A percentile compares a stretch with the other conserved stretches of the same genome.
Conservation (phyloP, 768 basidiomycete species). For the Boletus bicolor region DNA sequence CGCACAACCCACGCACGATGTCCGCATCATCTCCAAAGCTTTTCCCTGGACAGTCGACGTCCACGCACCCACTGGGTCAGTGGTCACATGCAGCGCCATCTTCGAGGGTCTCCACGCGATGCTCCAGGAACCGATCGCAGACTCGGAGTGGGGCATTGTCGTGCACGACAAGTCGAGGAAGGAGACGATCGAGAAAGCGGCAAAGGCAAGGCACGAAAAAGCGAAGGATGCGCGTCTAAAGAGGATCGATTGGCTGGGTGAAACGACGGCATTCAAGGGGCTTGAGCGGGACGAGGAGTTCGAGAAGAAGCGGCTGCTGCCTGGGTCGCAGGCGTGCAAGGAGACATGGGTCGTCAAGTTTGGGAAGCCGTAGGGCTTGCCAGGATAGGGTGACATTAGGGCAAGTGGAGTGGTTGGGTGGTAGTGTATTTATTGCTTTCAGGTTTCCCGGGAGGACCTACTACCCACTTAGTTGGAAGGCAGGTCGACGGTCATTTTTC, state of each 20-base stretch:
- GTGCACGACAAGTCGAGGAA: slow-evolving; percentile 40
- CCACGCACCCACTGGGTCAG: slow-evolving; percentile 28
- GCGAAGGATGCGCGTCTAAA: slow-evolving; percentile 39
- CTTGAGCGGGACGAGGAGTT: slow-evolving; percentile 59
- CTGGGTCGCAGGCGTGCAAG: slow-evolving; percentile 37
- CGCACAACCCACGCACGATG: slow-evolving; percentile 27
- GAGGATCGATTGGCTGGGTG: slow-evolving; percentile 65
- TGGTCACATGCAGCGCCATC: slow-evolving; percentile 48
- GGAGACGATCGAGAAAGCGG: slow-evolving; percentile 47
- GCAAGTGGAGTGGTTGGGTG: not conserved
- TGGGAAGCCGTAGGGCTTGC: slow-evolving; percentile 26
- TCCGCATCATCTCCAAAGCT: slow-evolving; percentile 55
- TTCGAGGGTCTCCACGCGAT: slow-evolving; percentile 50
- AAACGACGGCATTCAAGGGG: slow-evolving; percentile 56
- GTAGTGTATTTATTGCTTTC: not conserved
- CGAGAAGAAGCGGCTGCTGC: slow-evolving; percentile 47
- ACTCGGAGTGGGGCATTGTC: slow-evolving; percentile 68
- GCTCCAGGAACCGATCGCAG: slow-evolving; percentile 52
- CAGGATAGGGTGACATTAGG: not conserved
- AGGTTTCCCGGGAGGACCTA: not conserved
- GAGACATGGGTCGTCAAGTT: slow-evolving; percentile 64
- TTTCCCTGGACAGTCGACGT: slow-evolving; percentile 71
- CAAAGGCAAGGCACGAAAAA: slow-evolving; percentile 44
- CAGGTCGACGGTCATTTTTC: not conserved
- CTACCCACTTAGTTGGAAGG: too few species aligned